These are phyloP conservation scores for Aspergillus sp. DNA, from an alignment of 2,329 filamentous ascomycete species.

Conservation along the genomic window DNA sequence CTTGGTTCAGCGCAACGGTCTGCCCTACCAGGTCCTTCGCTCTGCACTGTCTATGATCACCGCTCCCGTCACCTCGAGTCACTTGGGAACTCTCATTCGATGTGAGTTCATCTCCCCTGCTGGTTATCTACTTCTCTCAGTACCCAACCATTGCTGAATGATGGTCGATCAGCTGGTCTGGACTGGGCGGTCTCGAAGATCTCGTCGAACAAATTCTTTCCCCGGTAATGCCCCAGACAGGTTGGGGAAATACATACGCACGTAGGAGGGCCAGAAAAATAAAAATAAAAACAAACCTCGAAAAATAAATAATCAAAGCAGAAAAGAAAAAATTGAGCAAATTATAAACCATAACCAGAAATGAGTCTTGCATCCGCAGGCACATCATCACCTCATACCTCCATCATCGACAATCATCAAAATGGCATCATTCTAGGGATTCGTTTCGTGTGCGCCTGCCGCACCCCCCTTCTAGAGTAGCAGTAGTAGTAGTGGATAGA, in stretches of 20 bases:
- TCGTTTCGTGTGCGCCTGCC: neutral
- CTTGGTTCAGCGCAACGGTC: slow-evolving; percentile 9
- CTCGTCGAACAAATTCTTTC: slow-evolving; percentile 16
- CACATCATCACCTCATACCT: slow-evolving; percentile 9
- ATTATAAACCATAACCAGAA: neutral
- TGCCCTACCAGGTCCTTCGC: slow-evolving; percentile 6
- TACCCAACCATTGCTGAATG: slow-evolving; percentile 18
- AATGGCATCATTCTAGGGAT: slow-evolving; percentile 9
- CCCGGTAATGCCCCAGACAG: slow-evolving; percentile 22
- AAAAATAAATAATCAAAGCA: slow-evolving; percentile 2
- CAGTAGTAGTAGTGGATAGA: no score
- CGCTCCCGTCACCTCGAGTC: slow-evolving; percentile 14
- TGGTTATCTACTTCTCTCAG: slow-evolving; percentile 14
- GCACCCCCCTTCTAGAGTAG: neutral
- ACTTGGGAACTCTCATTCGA: slow-evolving; percentile 19
- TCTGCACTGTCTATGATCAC: slow-evolving; percentile 18
- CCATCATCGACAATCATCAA: slow-evolving; percentile 7
- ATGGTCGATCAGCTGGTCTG: slow-evolving; percentile 25
- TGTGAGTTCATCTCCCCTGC: slow-evolving; percentile 7
- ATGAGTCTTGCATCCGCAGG: slow-evolving; percentile 3
- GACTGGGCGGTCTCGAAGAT: slow-evolving; percentile 20
- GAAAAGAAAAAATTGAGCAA: neutral
- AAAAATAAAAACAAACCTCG: neutral
- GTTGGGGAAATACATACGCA: slow-evolving; percentile 13
- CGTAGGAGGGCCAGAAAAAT: neutral